Evolutionary conservation across 2,329 filamentous ascomycete species (phyloP), one percentile per base, ranked within the genome.

Genomic region (Elsinoe arachidis): DNA sequence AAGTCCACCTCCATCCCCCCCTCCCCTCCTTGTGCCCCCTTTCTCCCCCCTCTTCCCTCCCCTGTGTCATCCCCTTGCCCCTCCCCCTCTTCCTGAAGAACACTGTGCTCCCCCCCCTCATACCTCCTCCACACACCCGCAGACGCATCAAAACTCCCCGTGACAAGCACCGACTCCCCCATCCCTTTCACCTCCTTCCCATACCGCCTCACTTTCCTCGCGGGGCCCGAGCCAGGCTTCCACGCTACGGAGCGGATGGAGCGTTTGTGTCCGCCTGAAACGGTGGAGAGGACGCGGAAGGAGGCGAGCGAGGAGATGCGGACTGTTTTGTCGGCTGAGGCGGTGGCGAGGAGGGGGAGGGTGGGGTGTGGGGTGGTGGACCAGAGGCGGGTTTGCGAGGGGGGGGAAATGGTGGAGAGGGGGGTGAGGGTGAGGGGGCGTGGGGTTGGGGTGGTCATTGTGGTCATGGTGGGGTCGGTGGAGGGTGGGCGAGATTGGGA

Each of bases 131-230:
- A 78, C 34, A 79, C 75, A 1, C 90, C 93, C 1, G 92, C 91
- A 1, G 88, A 95, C 14, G 89, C 86, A 71, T 99, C 93, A 69
- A 99, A 99, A 69, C 87, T 93, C 3, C 90, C 93, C 0, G 91
- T 96, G 4, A 92, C 91, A 14, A 97, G 80, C 44, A 92, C 89
- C 57, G 88, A 85, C 68, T 85, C 82, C 17, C 77, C 79, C 12
- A 79, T 74, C 43, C 82, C 73, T 60, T 65, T 63, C 4, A 55
- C 53, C 15, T 56, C 52, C 39, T 43, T 15, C 21, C 58, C 52
- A 33, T 33, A 19, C 33, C 57, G 39, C 39, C 49, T n/a, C 26
- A 39, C 49, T 10, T 34, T 15, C 30, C 49, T 7, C 15, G 33
- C 49, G 19, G 60, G 56, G 1, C 58, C 60, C 0, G 63, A 65